Base-by-base conservation (phyloP, 257 asterid species). In the Gardenia jasminoides region DNA sequence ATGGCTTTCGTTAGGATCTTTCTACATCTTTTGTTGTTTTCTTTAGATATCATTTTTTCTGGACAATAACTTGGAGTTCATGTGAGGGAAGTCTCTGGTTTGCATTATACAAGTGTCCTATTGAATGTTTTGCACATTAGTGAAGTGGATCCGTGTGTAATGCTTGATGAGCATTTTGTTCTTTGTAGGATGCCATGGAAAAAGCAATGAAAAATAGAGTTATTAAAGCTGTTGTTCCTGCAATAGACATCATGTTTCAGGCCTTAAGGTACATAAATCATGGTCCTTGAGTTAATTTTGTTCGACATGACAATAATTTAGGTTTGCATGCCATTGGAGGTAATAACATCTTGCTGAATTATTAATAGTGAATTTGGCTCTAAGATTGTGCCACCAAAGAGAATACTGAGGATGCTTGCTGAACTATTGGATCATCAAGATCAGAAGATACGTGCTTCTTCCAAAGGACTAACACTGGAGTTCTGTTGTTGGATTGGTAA, bases 401-500 rank as follows among this genome's bases (percentile, higher is more conserved):
- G 97, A 90, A 86, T 96, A 83, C 79, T 96, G 93, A 96, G 92
- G 97, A 96, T 96, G 97, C 99, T 96, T 82, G 98, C 99, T 47
- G 98, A 93, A 84, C 96, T 96, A 64, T 96, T 96, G 89, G 99
- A 93, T 84, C 99, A 96, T 88, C 98, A 92, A 89, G 99, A 96
- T 92, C 99, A 96, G 85, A 92, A 96, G 86, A 98, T 96, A 22
- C 99, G 99, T 70, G 97, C 99, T 76, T 96, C 98, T 77, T 92
- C 99, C 0, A 96, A 96, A 88, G 98, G 98, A 58, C 84, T 96
- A 81, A 96, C 99, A 6, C 87, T 96, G 67, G 99, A 96, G 90
- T 97, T 96, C 67, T 96, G 99, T 83, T 97, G 98, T 70, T 96
- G 99, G 99, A 96, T 96, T 78, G 97, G 97, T 81, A 96, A 92